Evolutionary conservation across 1,284 basidiomycete genomes (phyloP).

Genomic region (Cryptococcus sp.): DNA sequence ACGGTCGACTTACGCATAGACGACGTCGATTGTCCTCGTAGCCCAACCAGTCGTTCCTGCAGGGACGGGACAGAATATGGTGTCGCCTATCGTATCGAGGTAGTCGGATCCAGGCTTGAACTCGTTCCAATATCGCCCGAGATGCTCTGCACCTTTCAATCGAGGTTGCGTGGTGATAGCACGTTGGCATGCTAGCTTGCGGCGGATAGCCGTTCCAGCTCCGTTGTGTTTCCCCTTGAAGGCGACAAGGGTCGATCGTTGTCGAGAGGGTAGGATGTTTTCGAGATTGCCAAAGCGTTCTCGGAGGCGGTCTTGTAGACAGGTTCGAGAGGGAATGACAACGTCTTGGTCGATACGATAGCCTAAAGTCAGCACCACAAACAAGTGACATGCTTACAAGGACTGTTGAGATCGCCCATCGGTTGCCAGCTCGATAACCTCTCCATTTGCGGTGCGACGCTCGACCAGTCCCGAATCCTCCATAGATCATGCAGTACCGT

Average conservation of each 20-base stretch:
- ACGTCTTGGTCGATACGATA: slow-evolving; percentile 32
- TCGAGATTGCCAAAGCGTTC: slow-evolving; percentile 15
- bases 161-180: slow-evolving; percentile 2
- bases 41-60: slow-evolving; percentile 40
- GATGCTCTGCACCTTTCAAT: slow-evolving; percentile 5
- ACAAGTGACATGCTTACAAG: slow-evolving; percentile 18
- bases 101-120: slow-evolving; percentile 37
- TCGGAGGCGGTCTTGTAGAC: slow-evolving; percentile 23
- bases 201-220: slow-evolving; percentile 17
- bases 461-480: slow-evolving; percentile 9
- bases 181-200: slow-evolving; percentile 20
- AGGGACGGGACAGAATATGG: slow-evolving; percentile 45
- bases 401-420: slow-evolving; percentile 31
- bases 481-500: slow-evolving; percentile 17
- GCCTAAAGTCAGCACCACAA: slow-evolving; percentile 10
- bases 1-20: slow-evolving; percentile 25
- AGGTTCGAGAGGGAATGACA: slow-evolving; percentile 30
- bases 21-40: slow-evolving; percentile 38
- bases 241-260: slow-evolving; percentile 16
- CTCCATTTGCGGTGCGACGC: slow-evolving; percentile 1
- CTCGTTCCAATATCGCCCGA: slow-evolving; percentile 10
- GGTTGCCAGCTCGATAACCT: slow-evolving; percentile 18
- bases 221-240: slow-evolving; percentile 28
- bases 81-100: slow-evolving; percentile 34
- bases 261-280: slow-evolving; percentile 15